Evolutionary conservation across 78 protist genomes (phyloP).

Genomic region (Isochrysis galbana): DNA sequence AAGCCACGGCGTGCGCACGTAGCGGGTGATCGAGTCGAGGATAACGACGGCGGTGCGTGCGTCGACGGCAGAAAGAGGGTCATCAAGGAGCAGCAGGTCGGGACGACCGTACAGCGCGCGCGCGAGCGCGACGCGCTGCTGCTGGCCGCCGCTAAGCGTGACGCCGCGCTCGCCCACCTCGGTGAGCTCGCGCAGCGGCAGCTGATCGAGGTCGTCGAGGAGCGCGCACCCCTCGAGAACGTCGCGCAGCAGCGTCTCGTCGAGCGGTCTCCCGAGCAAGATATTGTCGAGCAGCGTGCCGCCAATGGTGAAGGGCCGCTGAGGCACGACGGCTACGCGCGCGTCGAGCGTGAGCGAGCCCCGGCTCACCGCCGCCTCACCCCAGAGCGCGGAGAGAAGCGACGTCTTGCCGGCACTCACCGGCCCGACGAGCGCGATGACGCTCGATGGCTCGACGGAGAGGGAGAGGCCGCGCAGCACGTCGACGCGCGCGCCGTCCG

Average conservation of each 20-base stretch:
- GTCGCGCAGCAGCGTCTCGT: not conserved
- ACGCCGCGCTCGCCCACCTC: slow-evolving; percentile 5
- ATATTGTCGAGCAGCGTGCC: slow-evolving; percentile 35
- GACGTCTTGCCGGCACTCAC: slow-evolving; percentile 37
- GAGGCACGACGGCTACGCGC: not conserved
- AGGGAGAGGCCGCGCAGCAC: not conserved
- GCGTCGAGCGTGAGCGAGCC: not conserved
- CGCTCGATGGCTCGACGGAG: not conserved
- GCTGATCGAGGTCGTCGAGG: not conserved
- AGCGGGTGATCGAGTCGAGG: not conserved
- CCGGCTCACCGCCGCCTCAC: not conserved
- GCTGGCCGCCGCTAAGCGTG: not conserved
- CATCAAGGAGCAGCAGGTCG: not conserved
- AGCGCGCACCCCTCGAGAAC: not conserved
- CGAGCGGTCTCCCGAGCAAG: slow-evolving; percentile 15
- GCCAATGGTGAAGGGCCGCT: not conserved
- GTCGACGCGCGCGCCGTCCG: not conserved
- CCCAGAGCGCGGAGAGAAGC: not conserved
- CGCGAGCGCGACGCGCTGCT: not conserved
- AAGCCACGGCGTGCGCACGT: not conserved
- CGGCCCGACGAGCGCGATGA: slow-evolving; percentile 28
- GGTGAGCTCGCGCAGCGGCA: not conserved
- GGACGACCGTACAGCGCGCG: slow-evolving; percentile 1
- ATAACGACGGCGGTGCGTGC: not conserved
- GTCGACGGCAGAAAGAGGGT: not conserved